Evolutionary conservation across 352 stramenopile genomes (phyloP).

Genomic region (Globisporangium abappressorium): DNA sequence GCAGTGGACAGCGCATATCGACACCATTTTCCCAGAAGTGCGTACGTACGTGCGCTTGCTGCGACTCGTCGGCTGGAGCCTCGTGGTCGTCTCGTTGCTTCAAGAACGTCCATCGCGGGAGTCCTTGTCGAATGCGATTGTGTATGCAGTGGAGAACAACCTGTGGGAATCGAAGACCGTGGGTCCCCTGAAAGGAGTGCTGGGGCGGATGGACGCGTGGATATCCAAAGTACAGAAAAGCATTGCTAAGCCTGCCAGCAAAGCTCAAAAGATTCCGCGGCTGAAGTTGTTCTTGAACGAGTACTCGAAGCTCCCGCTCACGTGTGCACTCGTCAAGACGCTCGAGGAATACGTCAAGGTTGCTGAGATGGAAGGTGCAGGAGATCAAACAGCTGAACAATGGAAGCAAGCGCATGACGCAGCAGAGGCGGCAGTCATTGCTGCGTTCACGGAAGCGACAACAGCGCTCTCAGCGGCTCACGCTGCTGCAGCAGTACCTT

Average conservation of each 20-base stretch:
- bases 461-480: conserved; percentile 14
- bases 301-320: conserved; percentile 86
- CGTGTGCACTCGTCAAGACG: conserved; percentile 35
- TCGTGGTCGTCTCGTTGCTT: conserved; percentile 69
- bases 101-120: conserved; percentile 74
- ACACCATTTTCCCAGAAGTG: conserved; percentile 71
- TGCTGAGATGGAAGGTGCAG: conserved; percentile 23
- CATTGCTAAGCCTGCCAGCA: conserved; percentile 57
- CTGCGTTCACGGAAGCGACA: conserved; percentile 35
- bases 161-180: conserved; percentile 74
- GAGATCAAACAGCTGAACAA: conserved; percentile 19
- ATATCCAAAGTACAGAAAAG: conserved; percentile 79
- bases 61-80: conserved; percentile 64
- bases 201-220: conserved; percentile 76
- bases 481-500: not conserved
- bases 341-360: conserved; percentile 36
- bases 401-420: conserved; percentile 28
- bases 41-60: conserved; percentile 62
- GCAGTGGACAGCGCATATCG: conserved; percentile 28
- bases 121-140: conserved; percentile 53
- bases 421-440: conserved; percentile 24
- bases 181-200: conserved; percentile 59
- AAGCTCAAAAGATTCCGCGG: conserved; percentile 52
- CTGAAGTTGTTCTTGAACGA: conserved; percentile 82
- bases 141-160: conserved; percentile 54